Base-by-base conservation (phyloP, 371 early-diverging fungal species). In the Caulochytrium protostelioides region DNA sequence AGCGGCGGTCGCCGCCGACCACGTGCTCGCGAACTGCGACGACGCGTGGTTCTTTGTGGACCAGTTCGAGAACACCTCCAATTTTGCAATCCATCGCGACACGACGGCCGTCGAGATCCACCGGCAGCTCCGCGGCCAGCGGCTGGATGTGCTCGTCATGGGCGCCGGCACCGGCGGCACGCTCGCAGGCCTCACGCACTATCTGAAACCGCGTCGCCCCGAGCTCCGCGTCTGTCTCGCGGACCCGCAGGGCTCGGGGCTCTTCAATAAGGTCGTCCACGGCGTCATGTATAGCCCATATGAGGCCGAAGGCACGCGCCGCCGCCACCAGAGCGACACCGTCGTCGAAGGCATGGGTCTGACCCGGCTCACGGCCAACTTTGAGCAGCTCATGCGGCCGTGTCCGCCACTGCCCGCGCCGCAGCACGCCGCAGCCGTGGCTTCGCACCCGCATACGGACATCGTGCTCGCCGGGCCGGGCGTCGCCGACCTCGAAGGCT, bases 291-390 rank as follows among this genome's bases (percentile, higher is more conserved):
- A 81, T 57, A 53, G 84, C 0, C 69, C 76, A 1, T 66, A 68
- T 4, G 89, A 89, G 44, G 66, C 72, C 21, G 95, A 95, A 54
- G 95, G 95, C 3, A 78, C 66, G 5, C 58, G 95, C 12, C 61
- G 62, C 32, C 70, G 94, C 6, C 90, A 95, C 50, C 94, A 95
- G 49, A 81, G 90, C 15, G 95, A 92, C 47, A 79, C 94, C 8
- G 68, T 92, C 7, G 86, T 95, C 0, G 94, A 95, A 52, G 95
- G 92, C 0, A 73, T 95, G 4, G 95, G 94, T 0, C 73, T 90
- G 43, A 92, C 89, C 50, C 67, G 95, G n/a, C 37, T 90, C 38
- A 94, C 95, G 6, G 50, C 59, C 13, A 94, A 91, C 49, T 82
- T 92, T 55, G 64, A 64, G 30, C 46, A 52, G 28, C 50, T 59